phyloP scores from a whole-genome alignment of 2,329 filamentous ascomycete genomes.

The Fusarium bactridioides region DNA sequence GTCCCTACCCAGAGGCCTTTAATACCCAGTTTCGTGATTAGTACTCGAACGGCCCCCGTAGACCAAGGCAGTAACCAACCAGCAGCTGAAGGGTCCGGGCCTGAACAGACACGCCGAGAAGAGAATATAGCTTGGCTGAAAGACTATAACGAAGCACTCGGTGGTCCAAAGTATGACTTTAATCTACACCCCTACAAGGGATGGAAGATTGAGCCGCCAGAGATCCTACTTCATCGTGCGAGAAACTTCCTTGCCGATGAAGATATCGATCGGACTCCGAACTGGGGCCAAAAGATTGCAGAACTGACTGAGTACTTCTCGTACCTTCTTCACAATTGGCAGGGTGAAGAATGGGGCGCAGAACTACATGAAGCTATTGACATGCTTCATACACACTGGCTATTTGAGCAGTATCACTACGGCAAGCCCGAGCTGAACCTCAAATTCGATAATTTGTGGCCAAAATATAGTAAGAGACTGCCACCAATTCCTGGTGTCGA shows the following conservation, averaged over 20 bases:
- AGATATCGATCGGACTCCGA: slow-evolving; percentile 52
- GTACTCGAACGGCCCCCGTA: slow-evolving; percentile 1
- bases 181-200: slow-evolving; percentile 43
- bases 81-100: background rate
- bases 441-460: slow-evolving; percentile 32
- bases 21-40: slow-evolving; percentile 17
- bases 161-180: background rate
- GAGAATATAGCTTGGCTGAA: slow-evolving; percentile 4
- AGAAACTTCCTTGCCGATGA: slow-evolving; percentile 59
- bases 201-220: slow-evolving; percentile 47
- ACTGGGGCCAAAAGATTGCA: slow-evolving; percentile 50
- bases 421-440: slow-evolving; percentile 39
- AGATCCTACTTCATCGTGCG: slow-evolving; percentile 44
- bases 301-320: slow-evolving; percentile 52
- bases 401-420: slow-evolving; percentile 49
- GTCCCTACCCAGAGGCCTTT: background rate
- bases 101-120: background rate
- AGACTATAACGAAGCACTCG: background rate
- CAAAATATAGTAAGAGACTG: slow-evolving; percentile 38
- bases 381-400: slow-evolving; percentile 47
- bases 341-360: slow-evolving; percentile 41
- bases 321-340: slow-evolving; percentile 41
- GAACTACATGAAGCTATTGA: slow-evolving; percentile 43
- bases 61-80: background rate
- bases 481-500: slow-evolving; percentile 35